These are phyloP conservation scores for Solanum pinnatisectum DNA, from an alignment of 257 asterid species.

Conservation along the genomic window DNA sequence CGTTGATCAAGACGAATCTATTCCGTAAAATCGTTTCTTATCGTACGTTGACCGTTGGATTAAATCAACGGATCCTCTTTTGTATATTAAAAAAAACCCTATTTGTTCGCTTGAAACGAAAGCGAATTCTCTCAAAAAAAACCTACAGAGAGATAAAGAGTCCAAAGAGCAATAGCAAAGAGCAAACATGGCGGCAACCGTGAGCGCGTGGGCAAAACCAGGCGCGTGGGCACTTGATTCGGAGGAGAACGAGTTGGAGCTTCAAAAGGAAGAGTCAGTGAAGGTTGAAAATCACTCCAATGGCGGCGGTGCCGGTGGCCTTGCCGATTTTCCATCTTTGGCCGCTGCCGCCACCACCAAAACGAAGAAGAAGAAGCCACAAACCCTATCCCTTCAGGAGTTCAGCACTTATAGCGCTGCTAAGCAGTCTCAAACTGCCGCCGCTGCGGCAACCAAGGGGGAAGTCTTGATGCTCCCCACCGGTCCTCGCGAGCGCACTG, in stretches of 20 bases:
- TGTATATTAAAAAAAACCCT: background rate
- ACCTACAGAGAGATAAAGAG: conserved; percentile 20
- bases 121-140: conserved; percentile 40
- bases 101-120: conserved; percentile 17
- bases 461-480: conserved; percentile 61
- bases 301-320: conserved; percentile 7
- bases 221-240: conserved; percentile 94
- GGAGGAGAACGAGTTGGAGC: conserved; percentile 73
- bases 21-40: background rate
- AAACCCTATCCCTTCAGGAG: conserved; percentile 46
- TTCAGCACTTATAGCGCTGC: conserved; percentile 28
- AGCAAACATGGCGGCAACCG: conserved; percentile 77
- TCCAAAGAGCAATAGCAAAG: background rate
- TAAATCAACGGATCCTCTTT: conserved; percentile 8
- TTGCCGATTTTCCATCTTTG: conserved; percentile 60
- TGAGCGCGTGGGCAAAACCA: conserved; percentile 81
- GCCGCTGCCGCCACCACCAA: conserved; percentile 52
- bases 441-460: conserved; percentile 16
- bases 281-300: conserved; percentile 13
- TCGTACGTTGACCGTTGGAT: conserved; percentile 25
- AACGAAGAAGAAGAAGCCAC: conserved; percentile 67
- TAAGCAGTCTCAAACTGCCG: conserved; percentile 22
- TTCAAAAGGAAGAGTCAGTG: conserved; percentile 23
- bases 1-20: conserved; percentile 9
- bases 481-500: conserved; percentile 73